Conservation (phyloP, 306 rosid genomes). For the Vachellia pachyceras region DNA sequence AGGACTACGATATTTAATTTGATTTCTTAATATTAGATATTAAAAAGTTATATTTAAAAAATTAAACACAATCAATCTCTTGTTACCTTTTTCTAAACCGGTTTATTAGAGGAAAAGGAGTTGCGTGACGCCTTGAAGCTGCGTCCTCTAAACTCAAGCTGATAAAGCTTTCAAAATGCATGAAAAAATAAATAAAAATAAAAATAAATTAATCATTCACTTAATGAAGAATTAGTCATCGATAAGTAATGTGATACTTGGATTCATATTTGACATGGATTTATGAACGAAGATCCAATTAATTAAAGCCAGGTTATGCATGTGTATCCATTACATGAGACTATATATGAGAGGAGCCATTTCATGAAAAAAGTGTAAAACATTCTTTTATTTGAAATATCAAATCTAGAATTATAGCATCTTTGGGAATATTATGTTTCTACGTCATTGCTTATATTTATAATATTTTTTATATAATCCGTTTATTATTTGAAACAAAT, state of each 20-base stretch:
- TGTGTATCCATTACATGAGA: not conserved
- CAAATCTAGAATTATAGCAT: not conserved
- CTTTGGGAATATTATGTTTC: not conserved
- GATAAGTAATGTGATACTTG: not conserved
- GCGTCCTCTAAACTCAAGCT: not conserved
- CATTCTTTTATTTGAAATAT: not conserved
- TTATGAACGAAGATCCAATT: not conserved
- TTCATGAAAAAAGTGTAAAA: not conserved
- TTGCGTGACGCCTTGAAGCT: not conserved
- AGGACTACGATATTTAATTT: not conserved
- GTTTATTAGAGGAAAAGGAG: too few species aligned
- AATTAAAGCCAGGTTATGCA: not conserved
- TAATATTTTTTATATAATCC: too few species aligned
- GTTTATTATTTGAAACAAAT: too few species aligned
- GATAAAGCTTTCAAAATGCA: not conserved
- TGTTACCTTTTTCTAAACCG: too few species aligned
- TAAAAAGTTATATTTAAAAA: too few species aligned
- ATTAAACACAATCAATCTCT: too few species aligned
- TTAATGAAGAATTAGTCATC: not conserved
- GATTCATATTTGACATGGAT: not conserved
- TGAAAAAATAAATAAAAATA: not conserved
- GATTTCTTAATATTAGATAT: too few species aligned
- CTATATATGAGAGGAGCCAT: not conserved
- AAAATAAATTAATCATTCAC: not conserved
- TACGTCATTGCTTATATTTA: too few species aligned